Base-by-base conservation (phyloP, 768 basidiomycete genomes). In the Tricholoma hemisulphureum region DNA sequence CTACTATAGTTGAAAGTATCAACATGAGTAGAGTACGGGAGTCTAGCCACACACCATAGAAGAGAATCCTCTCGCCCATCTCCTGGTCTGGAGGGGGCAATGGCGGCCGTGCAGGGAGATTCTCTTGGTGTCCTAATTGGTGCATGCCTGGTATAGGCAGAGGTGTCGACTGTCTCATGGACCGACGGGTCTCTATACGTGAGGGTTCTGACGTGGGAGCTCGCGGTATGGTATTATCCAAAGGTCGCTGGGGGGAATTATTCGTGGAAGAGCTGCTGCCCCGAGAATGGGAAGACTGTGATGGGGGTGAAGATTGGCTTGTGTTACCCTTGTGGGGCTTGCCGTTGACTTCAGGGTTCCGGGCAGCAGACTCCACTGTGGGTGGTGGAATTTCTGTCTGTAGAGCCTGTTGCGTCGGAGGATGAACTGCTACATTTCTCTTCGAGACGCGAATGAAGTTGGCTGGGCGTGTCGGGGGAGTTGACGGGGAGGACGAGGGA, bases 11-110 rank as follows among this genome's bases (percentile, higher is more conserved):
- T 8, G 16, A n/a, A 28, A 57, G 20, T 16, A 60, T 50, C 28
- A 76, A 62, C 31, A 57, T 35, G n/a, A 49, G 56, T 11, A 23
- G 2, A 49, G n/a, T 29, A 11, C 32, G 43, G 32, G 48, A 14
- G 6, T 54, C 45, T 16, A 23, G 26, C 23, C 26, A 75, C 89
- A 63, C 61, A 93, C 93, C 93, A 63, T 92, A 95, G 71, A 97
- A 95, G 65, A 95, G 64, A 49, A 97, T 87, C 0, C 64, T 60
- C n/a, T 61, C 66, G 3, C 53, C 58, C 31, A 52, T 57, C 37
- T 57, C 51, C 28, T 16, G 24, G 16, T 68, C 64, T 41, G 63
- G 67, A 14, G 71, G 69, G 16, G 69, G 67, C n/a, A 68, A 66
- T 8, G 70, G 63, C n/a, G 62, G 61, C 31, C 61, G 51, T 20